phyloP scores from a whole-genome alignment of 345 rosid genomes.

The Balakata baccata region DNA sequence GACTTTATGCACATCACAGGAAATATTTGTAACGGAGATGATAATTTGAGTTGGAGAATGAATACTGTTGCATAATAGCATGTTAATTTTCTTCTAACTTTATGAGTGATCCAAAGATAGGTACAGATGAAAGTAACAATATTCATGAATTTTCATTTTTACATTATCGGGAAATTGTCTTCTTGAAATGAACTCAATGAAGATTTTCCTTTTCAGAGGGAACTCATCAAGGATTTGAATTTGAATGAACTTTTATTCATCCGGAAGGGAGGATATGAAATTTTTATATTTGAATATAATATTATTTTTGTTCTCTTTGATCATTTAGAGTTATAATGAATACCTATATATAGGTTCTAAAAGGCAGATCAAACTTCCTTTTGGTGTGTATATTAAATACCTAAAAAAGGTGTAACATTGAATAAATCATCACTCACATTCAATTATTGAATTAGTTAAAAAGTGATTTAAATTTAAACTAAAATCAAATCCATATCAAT shows the following conservation, averaged over 20 bases:
- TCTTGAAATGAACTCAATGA: constrained; percentile 1
- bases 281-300: neutral
- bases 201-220: neutral
- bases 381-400: neutral
- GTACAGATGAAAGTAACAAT: neutral
- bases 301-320: neutral
- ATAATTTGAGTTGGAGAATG: neutral
- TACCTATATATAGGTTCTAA: neutral
- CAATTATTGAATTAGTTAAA: neutral
- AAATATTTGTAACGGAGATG: neutral
- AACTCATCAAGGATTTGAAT: neutral
- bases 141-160: neutral
- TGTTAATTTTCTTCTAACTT: neutral
- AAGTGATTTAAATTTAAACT: neutral
- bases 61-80: neutral
- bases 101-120: neutral
- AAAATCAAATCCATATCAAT: neutral
- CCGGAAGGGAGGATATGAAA: too few species aligned
- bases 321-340: neutral
- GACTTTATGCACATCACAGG: neutral
- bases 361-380: neutral
- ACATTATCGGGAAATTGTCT: neutral
- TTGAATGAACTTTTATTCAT: neutral
- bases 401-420: neutral
- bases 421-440: neutral